Base-by-base conservation (phyloP, 2,329 filamentous ascomycete species). In the Cordyceps cicadae region DNA sequence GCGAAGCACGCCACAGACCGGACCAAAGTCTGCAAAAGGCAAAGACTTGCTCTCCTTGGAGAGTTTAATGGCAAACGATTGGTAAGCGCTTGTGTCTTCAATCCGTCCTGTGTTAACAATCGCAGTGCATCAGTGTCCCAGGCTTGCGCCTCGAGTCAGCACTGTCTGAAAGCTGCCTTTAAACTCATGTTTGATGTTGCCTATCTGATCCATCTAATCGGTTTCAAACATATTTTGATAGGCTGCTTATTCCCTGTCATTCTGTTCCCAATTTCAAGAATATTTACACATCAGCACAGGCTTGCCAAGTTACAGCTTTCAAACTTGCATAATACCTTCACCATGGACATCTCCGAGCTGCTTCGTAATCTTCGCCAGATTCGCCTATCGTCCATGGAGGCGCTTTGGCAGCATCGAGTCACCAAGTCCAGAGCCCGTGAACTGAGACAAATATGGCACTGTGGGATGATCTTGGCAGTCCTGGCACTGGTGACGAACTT, bases 301-400 rank as follows among this genome's bases (percentile, higher is more conserved):
- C 24, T 21, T 26, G 24, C 45, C 45, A 61, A 60, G 37, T 6
- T 24, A 14, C 41, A 60, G 6, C 34, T 62, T 12, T 51, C 60
- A 12, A 48, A 34, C 19, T 26, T 37, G 5, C 62, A 63, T 11
- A 50, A 19, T 50, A 32, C 54, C 5, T 50, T 62, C 32, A 56
- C 50, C 26, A 21, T 24, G 9, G 54, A 52, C 7, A 32, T 62
- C 5, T 63, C 62, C 2, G 62, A 63, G 37, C 15, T 57, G 4
- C 41, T 62, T 26, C 60, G 45, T 26, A 45, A n/a, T 32, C 55
- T 63, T 6, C 62, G 60, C n/a, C 50, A 62, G 53, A 62, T 63
- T n/a, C 60, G 62, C 3, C 51, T 63, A 4, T 59, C 60, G 11
- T 63, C 62, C 3, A 59, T 54, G 55, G 60, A 63, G 21, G 24